Conservation (phyloP, 2,329 filamentous ascomycete genomes). For the Aspergillus jensenii region DNA sequence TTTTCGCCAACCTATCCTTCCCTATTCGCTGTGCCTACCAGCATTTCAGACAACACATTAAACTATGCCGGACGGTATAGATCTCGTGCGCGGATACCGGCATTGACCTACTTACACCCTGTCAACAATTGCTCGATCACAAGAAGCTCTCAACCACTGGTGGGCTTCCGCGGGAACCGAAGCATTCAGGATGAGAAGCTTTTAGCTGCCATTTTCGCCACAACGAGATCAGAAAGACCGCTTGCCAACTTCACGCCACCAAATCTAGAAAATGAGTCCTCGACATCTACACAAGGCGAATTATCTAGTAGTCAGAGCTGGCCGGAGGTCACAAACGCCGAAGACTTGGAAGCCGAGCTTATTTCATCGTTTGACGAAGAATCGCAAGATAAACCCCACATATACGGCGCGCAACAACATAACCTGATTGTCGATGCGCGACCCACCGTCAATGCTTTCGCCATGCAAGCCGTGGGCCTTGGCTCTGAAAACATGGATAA, state of each 20-base stretch:
- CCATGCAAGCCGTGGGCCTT: constrained; percentile 88
- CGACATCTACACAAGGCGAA: constrained; percentile 52
- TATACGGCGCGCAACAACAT: constrained; percentile 89
- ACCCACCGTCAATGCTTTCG: constrained; percentile 88
- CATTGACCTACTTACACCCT: constrained; percentile 89
- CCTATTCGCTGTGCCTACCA: constrained; percentile 77
- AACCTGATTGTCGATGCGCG: constrained; percentile 96
- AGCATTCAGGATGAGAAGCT: constrained; percentile 96
- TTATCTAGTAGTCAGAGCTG: constrained; percentile 37
- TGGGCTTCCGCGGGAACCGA: constrained; percentile 80
- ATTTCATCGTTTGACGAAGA: constrained; percentile 57
- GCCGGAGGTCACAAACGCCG: constrained; percentile 59
- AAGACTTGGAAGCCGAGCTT: constrained; percentile 68
- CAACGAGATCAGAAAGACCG: constrained; percentile 53
- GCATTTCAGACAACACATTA: constrained; percentile 94
- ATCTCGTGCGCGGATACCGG: constrained; percentile 84
- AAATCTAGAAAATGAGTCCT: constrained; percentile 43
- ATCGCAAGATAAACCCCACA: constrained; percentile 60
- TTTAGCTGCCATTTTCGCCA: constrained; percentile 87
- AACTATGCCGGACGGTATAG: constrained; percentile 91
- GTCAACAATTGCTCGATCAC: constrained; percentile 97
- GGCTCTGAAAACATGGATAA: constrained; percentile 98
- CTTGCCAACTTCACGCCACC: constrained; percentile 40
- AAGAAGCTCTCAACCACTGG: constrained; percentile 85
- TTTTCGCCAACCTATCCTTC: constrained; percentile 94